These are phyloP conservation scores for Neurospora pannonica DNA, from an alignment of 495 filamentous ascomycete species.

Conservation along the genomic window DNA sequence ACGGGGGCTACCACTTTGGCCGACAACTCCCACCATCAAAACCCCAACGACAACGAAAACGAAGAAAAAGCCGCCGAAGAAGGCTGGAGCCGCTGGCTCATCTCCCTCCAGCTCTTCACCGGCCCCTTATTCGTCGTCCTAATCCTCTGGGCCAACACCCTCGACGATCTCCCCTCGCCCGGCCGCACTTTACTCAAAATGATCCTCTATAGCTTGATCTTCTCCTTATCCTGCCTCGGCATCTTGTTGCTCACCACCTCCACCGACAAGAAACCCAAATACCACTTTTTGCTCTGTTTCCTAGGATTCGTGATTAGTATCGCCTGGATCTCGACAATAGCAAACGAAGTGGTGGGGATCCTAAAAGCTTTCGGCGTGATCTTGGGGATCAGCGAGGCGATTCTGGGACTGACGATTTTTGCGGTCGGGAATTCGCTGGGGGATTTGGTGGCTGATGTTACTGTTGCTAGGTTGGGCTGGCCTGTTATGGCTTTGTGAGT, in stretches of 20 bases:
- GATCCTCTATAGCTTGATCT: slow-evolving; percentile 58
- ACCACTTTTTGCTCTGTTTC: slow-evolving; percentile 71
- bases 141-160: slow-evolving; percentile 64
- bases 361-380: slow-evolving; percentile 93
- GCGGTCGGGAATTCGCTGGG: slow-evolving; percentile 93
- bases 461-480: slow-evolving; percentile 83
- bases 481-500: slow-evolving; percentile 86
- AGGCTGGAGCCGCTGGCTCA: slow-evolving; percentile 86
- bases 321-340: slow-evolving; percentile 93
- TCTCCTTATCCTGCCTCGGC: slow-evolving; percentile 55
- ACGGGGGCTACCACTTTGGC: neutral
- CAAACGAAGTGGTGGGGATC: slow-evolving; percentile 90
- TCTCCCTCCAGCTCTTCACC: slow-evolving; percentile 74
- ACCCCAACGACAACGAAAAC: neutral
- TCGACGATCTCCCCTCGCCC: slow-evolving; percentile 37
- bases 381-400: slow-evolving; percentile 86
- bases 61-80: neutral
- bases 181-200: slow-evolving; percentile 43
- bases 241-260: slow-evolving; percentile 56
- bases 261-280: slow-evolving; percentile 46
- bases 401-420: slow-evolving; percentile 91
- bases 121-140: slow-evolving; percentile 76
- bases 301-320: slow-evolving; percentile 87
- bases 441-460: slow-evolving; percentile 90
- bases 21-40: neutral